Conservation (phyloP, 2,329 filamentous ascomycete species). For the Sporothrix protearum region DNA sequence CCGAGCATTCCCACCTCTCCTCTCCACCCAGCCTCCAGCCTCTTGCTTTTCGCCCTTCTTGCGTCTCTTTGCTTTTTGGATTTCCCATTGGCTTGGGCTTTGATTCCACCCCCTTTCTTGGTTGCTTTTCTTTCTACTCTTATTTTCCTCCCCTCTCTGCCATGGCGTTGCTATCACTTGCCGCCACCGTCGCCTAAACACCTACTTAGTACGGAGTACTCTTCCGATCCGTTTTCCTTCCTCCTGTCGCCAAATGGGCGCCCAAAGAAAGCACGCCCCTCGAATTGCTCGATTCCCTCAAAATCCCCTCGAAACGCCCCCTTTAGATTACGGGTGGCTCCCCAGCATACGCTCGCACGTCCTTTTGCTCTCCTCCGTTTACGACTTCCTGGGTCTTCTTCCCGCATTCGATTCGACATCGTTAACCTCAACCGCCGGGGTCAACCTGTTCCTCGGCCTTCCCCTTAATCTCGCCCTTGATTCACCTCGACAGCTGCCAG, state of each 20-base stretch:
- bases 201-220: neutral
- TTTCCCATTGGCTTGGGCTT: neutral
- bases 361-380: neutral
- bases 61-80: neutral
- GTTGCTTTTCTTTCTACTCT: neutral
- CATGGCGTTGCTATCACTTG: slow-evolving; percentile 21
- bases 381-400: neutral
- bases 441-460: neutral
- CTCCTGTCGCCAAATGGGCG: neutral
- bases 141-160: neutral
- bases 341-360: neutral
- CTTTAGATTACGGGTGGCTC: neutral
- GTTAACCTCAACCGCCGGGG: neutral
- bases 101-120: neutral
- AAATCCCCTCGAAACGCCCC: slow-evolving; percentile 1
- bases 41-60: slow-evolving; percentile 16
- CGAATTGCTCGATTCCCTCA: slow-evolving; percentile 4
- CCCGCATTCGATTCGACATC: too few relatives aligned
- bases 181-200: slow-evolving; percentile 18
- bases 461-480: neutral
- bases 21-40: slow-evolving; percentile 21
- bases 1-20: slow-evolving; percentile 23
- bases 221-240: neutral
- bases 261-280: neutral
- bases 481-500: neutral